Evolutionary conservation across 371 early-diverging fungal genomes (phyloP), one percentile per base, ranked within the genome.

Genomic region (Mucor racemosus): DNA sequence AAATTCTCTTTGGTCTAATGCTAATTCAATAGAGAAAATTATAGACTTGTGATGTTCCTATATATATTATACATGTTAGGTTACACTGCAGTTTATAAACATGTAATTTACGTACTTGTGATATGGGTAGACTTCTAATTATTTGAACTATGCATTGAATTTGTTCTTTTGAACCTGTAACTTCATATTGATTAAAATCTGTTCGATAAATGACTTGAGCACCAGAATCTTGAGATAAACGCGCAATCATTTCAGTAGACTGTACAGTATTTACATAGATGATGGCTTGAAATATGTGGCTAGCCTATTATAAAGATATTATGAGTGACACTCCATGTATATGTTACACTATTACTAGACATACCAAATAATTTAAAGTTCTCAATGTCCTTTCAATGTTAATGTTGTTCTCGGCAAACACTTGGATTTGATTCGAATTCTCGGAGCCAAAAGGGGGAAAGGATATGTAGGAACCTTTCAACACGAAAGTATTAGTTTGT

Each of bases 1-100:
- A 68, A 96, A 97, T 61, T 96, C 96, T n/a, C 89, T 86, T 68
- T 94, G 92, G 66, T 94, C 94, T 19, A 86, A 78, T 38, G 91
- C 86, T 42, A 95, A 76, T 67, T 93, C 94, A 34, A 94, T 75
- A 48, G 81, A 85, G 60, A 89, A 87, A 13, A 41, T 58, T 5
- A 67, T 63, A 4, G 64, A 71, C 36, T 64, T 48, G 36, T 71
- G 72, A 0, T 71, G 67, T 35, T 71, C 72, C 72, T 71, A 54
- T 53, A 17, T 9, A 26, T 36, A 57, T 38, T 14, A 19, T 21
- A 21, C 21, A 48, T 48, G 21, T 38, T 33, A 38, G 33, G 41
- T 55, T 55, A 63, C 60, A 66, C 44, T 17, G n/a, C 38, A 53
- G 44, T 42, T 15, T 21, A 26, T 33, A 17, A 10, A 5, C 17